A percentile compares a stretch with the other conserved stretches of the same genome.
Conservation (phyloP, 306 rosid species). For the Crotalaria pallida region DNA sequence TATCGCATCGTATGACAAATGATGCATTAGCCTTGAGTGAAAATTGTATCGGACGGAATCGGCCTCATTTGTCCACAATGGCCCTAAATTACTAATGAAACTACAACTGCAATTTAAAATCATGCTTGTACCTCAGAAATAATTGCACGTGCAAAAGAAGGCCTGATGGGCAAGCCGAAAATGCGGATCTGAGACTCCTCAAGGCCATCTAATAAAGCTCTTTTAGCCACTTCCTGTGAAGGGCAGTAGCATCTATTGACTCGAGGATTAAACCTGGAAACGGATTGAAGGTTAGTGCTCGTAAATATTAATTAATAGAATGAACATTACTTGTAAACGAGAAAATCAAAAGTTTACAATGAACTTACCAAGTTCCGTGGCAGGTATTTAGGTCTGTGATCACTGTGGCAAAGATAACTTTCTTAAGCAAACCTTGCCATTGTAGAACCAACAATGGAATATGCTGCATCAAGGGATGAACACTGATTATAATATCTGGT, state of each 20-base stretch:
- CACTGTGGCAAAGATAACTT: constrained; percentile 83
- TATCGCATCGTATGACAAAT: no score
- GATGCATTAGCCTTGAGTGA: no score
- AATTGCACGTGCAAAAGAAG: constrained; percentile 87
- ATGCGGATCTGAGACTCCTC: constrained; percentile 63
- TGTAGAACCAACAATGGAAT: constrained; percentile 96
- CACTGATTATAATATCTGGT: constrained; percentile 94
- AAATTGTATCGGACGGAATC: no score
- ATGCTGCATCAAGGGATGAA: constrained; percentile 97
- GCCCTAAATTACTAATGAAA: no score
- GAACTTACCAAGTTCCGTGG: constrained; percentile 86
- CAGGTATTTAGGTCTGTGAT: constrained; percentile 86
- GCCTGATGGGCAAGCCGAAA: constrained; percentile 88
- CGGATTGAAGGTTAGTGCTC: constrained; percentile 15
- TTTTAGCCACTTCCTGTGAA: constrained; percentile 75
- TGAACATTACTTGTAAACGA: not conserved
- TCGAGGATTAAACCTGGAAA: constrained; percentile 84
- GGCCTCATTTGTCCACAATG: no score
- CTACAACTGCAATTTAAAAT: no score
- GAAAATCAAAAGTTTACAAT: not conserved
- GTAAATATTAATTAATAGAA: not conserved
- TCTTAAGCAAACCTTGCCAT: constrained; percentile 94
- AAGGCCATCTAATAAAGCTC: constrained; percentile 73
- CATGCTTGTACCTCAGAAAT: constrained; percentile 42
- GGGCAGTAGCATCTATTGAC: constrained; percentile 97